Conservation (phyloP, 2,329 filamentous ascomycete species). For the Lecanosticta acicola region DNA sequence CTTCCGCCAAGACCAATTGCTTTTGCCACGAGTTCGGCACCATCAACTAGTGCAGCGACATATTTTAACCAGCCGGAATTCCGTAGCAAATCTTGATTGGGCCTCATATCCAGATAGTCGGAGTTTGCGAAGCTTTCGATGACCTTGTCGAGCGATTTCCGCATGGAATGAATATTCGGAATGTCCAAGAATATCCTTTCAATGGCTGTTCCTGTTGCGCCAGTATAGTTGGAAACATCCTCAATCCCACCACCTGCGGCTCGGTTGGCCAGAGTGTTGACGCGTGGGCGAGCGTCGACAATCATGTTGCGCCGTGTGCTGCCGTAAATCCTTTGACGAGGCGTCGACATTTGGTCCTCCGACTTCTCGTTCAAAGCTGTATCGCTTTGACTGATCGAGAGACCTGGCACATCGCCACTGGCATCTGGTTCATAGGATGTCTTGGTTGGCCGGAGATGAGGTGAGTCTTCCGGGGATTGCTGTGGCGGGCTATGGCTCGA, state of each 20-base stretch:
- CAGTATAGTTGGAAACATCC: slow-evolving; percentile 96
- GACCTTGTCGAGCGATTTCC: slow-evolving; percentile 79
- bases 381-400: slow-evolving; percentile 17
- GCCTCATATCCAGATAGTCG: slow-evolving; percentile 75
- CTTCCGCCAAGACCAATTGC: slow-evolving; percentile 90
- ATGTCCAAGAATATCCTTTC: slow-evolving; percentile 86
- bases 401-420: slow-evolving; percentile 4
- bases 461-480: slow-evolving; percentile 1
- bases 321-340: slow-evolving; percentile 59
- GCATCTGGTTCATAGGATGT: background rate
- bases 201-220: slow-evolving; percentile 54
- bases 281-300: slow-evolving; percentile 86
- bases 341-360: slow-evolving; percentile 7
- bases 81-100: slow-evolving; percentile 71
- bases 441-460: slow-evolving; percentile 5
- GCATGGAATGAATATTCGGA: slow-evolving; percentile 98
- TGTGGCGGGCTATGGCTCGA: slow-evolving; percentile 48
- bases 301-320: slow-evolving; percentile 92
- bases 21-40: slow-evolving; percentile 74
- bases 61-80: slow-evolving; percentile 91
- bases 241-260: slow-evolving; percentile 89
- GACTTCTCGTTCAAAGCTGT: slow-evolving; percentile 15
- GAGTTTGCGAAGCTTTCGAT: slow-evolving; percentile 88
- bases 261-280: slow-evolving; percentile 94
- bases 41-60: slow-evolving; percentile 76